These are phyloP conservation scores for Botryosphaeria dothidea DNA, from an alignment of 2,329 filamentous ascomycete species.

Conservation along the genomic window DNA sequence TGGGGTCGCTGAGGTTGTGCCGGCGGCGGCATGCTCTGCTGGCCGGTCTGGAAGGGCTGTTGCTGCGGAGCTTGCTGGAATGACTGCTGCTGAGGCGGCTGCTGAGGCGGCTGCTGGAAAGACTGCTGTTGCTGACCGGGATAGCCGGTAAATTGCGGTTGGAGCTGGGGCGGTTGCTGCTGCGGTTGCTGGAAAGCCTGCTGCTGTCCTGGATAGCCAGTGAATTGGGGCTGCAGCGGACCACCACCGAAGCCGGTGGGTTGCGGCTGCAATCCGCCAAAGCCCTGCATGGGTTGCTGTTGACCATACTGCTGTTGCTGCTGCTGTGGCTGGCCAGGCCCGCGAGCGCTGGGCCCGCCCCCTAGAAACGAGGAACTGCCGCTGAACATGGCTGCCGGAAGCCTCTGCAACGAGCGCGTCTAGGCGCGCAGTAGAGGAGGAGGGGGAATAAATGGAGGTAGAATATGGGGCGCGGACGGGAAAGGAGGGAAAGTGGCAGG, in stretches of 20 bases:
- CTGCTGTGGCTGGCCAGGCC: constrained; percentile 53
- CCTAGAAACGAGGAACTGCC: constrained; percentile 85
- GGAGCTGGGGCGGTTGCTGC: constrained; percentile 34
- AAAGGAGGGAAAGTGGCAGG: not conserved
- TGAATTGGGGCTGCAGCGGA: constrained; percentile 65
- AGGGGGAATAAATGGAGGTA: not conserved
- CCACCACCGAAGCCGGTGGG: constrained; percentile 55
- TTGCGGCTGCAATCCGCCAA: constrained; percentile 47
- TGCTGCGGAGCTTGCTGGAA: constrained; percentile 23
- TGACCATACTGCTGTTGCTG: constrained; percentile 52
- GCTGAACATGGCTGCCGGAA: constrained; percentile 70
- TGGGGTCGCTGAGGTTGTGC: constrained; percentile 51
- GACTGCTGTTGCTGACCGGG: constrained; percentile 45
- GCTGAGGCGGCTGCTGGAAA: constrained; percentile 46
- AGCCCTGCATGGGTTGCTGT: constrained; percentile 59
- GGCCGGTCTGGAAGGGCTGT: constrained; percentile 41
- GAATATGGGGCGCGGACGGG: not conserved
- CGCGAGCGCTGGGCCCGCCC: constrained; percentile 74
- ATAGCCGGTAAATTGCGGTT: constrained; percentile 50
- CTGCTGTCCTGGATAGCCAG: constrained; percentile 51
- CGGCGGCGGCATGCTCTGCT: constrained; percentile 52
- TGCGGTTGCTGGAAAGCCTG: constrained; percentile 47
- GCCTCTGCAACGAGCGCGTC: not conserved
- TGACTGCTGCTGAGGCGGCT: constrained; percentile 26
- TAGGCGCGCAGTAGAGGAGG: not conserved